phyloP scores from a whole-genome alignment of 768 basidiomycete species.

The Dioszegia crocea region DNA sequence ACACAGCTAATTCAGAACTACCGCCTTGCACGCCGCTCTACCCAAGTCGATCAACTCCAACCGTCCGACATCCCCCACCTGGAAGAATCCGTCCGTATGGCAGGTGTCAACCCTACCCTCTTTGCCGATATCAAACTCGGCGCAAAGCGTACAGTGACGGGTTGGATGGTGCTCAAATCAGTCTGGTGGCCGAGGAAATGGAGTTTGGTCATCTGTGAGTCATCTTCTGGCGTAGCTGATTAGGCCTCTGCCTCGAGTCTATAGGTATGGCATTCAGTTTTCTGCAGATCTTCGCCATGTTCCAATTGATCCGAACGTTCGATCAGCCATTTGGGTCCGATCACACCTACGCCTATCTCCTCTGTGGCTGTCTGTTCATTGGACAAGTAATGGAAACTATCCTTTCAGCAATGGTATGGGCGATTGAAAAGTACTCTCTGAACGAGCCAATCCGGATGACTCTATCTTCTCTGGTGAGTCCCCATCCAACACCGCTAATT shows the following conservation, averaged over 20 bases:
- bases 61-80: slow-evolving; percentile 31
- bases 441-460: slow-evolving; percentile 35
- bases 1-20: slow-evolving; percentile 16
- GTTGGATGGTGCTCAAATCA: slow-evolving; percentile 22
- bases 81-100: slow-evolving; percentile 26
- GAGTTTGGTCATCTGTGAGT: slow-evolving; percentile 28
- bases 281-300: slow-evolving; percentile 26
- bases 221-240: background rate
- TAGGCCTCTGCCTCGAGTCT: slow-evolving; percentile 24
- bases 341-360: slow-evolving; percentile 37
- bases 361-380: slow-evolving; percentile 37
- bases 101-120: slow-evolving; percentile 14
- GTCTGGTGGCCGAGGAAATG: slow-evolving; percentile 22
- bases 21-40: slow-evolving; percentile 19
- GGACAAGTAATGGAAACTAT: slow-evolving; percentile 34
- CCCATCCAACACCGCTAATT: background rate
- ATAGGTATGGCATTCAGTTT: slow-evolving; percentile 19
- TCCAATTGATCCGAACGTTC: slow-evolving; percentile 38
- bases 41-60: slow-evolving; percentile 18
- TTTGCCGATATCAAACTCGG: background rate
- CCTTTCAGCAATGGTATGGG: slow-evolving; percentile 10
- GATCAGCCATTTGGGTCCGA: slow-evolving; percentile 18
- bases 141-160: slow-evolving; percentile 13
- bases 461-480: slow-evolving; percentile 35
- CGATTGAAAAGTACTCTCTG: slow-evolving; percentile 35